Conservation (phyloP, 805 yeast species). For the Starmerella khaoyaiensis region DNA sequence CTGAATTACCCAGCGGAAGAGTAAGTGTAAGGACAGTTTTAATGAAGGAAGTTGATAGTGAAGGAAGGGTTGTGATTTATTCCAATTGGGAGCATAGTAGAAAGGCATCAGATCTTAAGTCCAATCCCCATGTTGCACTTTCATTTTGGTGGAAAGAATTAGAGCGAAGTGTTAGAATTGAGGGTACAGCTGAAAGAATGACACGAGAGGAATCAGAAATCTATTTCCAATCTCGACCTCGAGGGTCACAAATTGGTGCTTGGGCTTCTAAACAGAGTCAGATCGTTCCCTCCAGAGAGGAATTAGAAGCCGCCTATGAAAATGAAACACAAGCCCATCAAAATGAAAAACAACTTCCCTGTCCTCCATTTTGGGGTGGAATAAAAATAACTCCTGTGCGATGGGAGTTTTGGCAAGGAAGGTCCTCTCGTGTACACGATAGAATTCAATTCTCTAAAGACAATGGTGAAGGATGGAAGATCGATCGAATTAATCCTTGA, state of each 20-base stretch:
- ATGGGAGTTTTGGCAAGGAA: slow-evolving; percentile 96
- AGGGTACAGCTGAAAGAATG: slow-evolving; percentile 68
- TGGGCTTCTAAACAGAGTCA: slow-evolving; percentile 90
- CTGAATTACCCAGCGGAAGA: slow-evolving; percentile 77
- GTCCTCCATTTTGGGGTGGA: slow-evolving; percentile 97
- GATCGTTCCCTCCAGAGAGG: slow-evolving; percentile 43
- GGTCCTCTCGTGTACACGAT: slow-evolving; percentile 80
- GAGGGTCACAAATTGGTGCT: slow-evolving; percentile 90
- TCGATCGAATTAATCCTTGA: slow-evolving; percentile 58
- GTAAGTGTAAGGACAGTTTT: slow-evolving; percentile 75
- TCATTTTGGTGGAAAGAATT: slow-evolving; percentile 84
- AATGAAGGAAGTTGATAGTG: slow-evolving; percentile 75
- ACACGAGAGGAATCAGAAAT: slow-evolving; percentile 58
- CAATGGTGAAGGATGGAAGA: slow-evolving; percentile 41
- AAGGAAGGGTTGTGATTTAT: slow-evolving; percentile 66
- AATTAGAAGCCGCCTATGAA: slow-evolving; percentile 42
- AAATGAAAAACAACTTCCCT: slow-evolving; percentile 57
- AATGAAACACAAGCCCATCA: slow-evolving; percentile 45
- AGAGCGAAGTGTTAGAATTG: slow-evolving; percentile 88
- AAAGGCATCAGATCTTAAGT: slow-evolving; percentile 55
- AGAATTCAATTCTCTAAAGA: slow-evolving; percentile 57
- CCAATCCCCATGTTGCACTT: slow-evolving; percentile 70
- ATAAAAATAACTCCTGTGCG: slow-evolving; percentile 75
- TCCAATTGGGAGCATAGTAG: slow-evolving; percentile 87
- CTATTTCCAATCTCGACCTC: slow-evolving; percentile 77